Evolutionary conservation across 352 stramenopile genomes (phyloP).

Genomic region (Plasmopara viticola): DNA sequence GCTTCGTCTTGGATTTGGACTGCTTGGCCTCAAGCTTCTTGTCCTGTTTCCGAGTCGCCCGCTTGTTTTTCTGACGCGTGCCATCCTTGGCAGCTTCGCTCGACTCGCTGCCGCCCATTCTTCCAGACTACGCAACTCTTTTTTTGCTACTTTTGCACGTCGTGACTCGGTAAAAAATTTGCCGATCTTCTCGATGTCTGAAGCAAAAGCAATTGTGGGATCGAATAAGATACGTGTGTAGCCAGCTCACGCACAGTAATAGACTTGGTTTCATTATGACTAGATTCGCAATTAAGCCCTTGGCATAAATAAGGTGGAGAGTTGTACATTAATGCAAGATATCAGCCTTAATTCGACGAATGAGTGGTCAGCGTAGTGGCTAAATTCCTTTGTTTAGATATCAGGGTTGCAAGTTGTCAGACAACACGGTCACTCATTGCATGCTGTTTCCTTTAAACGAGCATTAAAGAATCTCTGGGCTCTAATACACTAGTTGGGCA

Average conservation of each 20-base stretch:
- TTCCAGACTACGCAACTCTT: slow-evolving; percentile 5
- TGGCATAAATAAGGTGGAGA: too few relatives aligned
- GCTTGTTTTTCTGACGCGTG: slow-evolving; percentile 15
- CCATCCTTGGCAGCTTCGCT: slow-evolving; percentile 24
- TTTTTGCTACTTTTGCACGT: slow-evolving; percentile 3
- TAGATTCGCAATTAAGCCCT: too few relatives aligned
- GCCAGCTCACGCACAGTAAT: neutral
- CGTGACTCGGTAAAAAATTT: neutral
- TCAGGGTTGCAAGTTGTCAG: too few relatives aligned
- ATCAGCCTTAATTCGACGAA: too few relatives aligned
- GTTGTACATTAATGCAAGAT: too few relatives aligned
- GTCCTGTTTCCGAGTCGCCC: slow-evolving; percentile 8
- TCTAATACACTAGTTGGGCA: too few relatives aligned
- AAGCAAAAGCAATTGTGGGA: slow-evolving; percentile 24
- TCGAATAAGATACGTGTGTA: slow-evolving; percentile 4
- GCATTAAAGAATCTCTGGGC: too few relatives aligned
- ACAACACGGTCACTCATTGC: too few relatives aligned
- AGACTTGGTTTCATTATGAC: slow-evolving; percentile 6
- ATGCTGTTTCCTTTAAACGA: too few relatives aligned
- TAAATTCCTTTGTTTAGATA: too few relatives aligned
- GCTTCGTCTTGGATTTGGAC: slow-evolving; percentile 7
- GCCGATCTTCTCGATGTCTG: slow-evolving; percentile 11
- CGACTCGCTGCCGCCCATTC: slow-evolving; percentile 28
- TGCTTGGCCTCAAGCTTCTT: slow-evolving; percentile 11
- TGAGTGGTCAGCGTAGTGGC: too few relatives aligned